Evolutionary conservation across 495 filamentous ascomycete species (phyloP).

Genomic region (Talaromyces liani): DNA sequence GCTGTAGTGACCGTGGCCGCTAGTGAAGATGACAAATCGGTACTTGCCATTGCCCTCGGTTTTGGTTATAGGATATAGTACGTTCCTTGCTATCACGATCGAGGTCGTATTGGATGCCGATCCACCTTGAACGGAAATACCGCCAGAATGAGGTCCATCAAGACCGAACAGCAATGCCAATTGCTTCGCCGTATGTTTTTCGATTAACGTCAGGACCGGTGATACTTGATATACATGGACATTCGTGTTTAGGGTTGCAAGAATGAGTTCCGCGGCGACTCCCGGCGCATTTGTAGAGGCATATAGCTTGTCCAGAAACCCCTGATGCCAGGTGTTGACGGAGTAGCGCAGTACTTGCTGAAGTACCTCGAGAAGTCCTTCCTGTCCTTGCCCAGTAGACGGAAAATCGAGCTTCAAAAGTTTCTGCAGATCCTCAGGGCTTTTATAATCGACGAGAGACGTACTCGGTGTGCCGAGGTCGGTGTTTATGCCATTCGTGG

Average conservation of each 20-base stretch:
- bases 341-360: constrained; percentile 66
- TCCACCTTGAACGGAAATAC: constrained; percentile 82
- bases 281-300: constrained; percentile 80
- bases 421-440: constrained; percentile 59
- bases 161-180: constrained; percentile 74
- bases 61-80: constrained; percentile 70
- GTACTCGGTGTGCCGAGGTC: constrained; percentile 41
- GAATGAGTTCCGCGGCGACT: constrained; percentile 72
- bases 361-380: constrained; percentile 60
- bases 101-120: constrained; percentile 80
- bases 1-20: constrained; percentile 83
- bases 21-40: constrained; percentile 80
- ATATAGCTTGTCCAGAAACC: constrained; percentile 91
- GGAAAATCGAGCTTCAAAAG: constrained; percentile 63
- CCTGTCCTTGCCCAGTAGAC: constrained; percentile 54
- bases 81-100: constrained; percentile 84
- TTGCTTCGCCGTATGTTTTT: constrained; percentile 64
- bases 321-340: constrained; percentile 96
- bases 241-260: constrained; percentile 83
- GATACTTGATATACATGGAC: constrained; percentile 86
- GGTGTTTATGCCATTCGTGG: constrained; percentile 46
- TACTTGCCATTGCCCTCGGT: constrained; percentile 54
- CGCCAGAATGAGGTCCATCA: constrained; percentile 64
- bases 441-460: constrained; percentile 60
- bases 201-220: constrained; percentile 76